Conservation (phyloP, 2,329 filamentous ascomycete species). For the Fusarium sp. region DNA sequence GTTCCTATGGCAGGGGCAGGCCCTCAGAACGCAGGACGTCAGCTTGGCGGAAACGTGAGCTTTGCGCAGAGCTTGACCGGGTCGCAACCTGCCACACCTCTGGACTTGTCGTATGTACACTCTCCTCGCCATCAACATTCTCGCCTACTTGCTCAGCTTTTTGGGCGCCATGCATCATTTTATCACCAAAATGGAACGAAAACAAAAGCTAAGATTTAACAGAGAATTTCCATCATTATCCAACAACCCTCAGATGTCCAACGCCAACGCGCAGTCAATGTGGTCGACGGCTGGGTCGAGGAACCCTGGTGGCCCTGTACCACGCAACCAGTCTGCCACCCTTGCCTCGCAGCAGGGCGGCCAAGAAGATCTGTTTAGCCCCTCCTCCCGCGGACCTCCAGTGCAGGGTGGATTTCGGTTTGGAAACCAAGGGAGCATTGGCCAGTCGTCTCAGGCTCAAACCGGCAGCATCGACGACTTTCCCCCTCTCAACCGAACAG, state of each 20-base stretch:
- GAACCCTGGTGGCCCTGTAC: slow-evolving; percentile 61
- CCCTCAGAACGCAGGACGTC: slow-evolving; percentile 65
- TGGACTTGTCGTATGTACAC: slow-evolving; percentile 73
- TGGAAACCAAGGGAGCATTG: slow-evolving; percentile 58
- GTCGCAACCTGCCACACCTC: slow-evolving; percentile 70
- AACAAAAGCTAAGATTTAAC: slow-evolving; percentile 17
- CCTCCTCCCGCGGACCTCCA: slow-evolving; percentile 53
- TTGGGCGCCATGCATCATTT: not conserved
- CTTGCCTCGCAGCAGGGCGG: slow-evolving; percentile 63
- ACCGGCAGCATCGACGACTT: slow-evolving; percentile 69
- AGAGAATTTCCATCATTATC: slow-evolving; percentile 77
- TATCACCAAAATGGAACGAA: not conserved
- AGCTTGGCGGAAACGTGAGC: slow-evolving; percentile 70
- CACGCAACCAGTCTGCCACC: slow-evolving; percentile 64
- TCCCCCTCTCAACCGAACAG: slow-evolving; percentile 69
- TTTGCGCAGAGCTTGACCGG: slow-evolving; percentile 75
- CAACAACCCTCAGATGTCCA: slow-evolving; percentile 68
- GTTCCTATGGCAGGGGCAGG: slow-evolving; percentile 70
- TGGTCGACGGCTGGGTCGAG: slow-evolving; percentile 66
- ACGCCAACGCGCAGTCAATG: slow-evolving; percentile 62
- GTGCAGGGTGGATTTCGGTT: slow-evolving; percentile 67
- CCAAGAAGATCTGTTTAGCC: slow-evolving; percentile 61
- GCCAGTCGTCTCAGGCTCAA: slow-evolving; percentile 61
- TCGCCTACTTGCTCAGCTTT: not conserved
- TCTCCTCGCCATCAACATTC: not conserved